phyloP scores from a whole-genome alignment of 176 grass and related monocot species.

The Echinochloa phyllopogon region DNA sequence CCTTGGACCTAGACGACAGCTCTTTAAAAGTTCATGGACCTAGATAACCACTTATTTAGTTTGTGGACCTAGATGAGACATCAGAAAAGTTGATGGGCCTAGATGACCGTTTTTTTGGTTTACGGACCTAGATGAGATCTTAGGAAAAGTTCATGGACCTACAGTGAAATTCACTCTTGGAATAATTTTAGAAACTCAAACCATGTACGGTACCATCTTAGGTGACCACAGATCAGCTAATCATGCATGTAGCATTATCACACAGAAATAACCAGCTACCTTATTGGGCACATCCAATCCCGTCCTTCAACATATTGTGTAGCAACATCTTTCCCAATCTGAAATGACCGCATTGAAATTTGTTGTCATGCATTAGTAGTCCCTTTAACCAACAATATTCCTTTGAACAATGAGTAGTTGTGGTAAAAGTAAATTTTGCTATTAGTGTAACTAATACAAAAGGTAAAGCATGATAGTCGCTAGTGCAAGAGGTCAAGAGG shows the following conservation, averaged over 20 bases:
- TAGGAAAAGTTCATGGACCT: too few species aligned
- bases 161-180: too few species aligned
- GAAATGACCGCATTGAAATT: conserved; percentile 40
- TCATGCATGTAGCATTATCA: conserved; percentile 1
- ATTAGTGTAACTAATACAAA: background rate
- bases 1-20: too few species aligned
- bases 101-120: too few species aligned
- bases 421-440: conserved; percentile 4
- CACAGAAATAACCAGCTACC: conserved; percentile 46
- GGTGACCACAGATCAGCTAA: conserved; percentile 17
- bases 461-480: background rate
- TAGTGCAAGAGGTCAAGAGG: background rate
- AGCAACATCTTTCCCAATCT: conserved; percentile 98
- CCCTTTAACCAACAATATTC: conserved; percentile 33
- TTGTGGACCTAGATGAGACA: too few species aligned
- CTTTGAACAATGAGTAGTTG: conserved; percentile 5
- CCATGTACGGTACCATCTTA: background rate
- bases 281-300: conserved; percentile 99
- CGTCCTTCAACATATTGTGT: conserved; percentile 99
- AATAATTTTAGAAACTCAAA: conserved; percentile 13
- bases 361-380: conserved; percentile 6
- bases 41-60: too few species aligned
- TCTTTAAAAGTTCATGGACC: too few species aligned
- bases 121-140: too few species aligned
- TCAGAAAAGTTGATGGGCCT: too few species aligned